Base-by-base conservation (phyloP, 2,329 filamentous ascomycete species). In the Cercospora citrullina region DNA sequence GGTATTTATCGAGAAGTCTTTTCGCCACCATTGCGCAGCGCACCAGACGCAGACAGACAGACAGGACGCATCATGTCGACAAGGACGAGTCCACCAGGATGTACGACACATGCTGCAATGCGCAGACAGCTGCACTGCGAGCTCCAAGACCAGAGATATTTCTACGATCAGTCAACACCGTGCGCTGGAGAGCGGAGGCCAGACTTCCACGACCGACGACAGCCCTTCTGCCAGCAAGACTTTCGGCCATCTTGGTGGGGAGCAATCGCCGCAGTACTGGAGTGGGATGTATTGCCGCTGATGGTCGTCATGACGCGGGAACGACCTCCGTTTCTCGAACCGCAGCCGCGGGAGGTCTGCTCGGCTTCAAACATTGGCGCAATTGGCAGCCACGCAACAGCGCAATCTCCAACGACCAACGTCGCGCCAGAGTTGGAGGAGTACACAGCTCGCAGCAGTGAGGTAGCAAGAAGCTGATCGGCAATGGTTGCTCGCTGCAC, bases 231-330 rank as follows among this genome's bases (percentile, higher is more conserved):
- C 7, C 42, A 26, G 26, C 60, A 63, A 14, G 60, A 55, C n/a
- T 36, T 63, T 26, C 61, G 61, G 36, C 61, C 42, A 9, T 51
- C 61, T 18, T 63, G 61, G 61, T 63, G 61, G 61, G 45, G 30
- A 39, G 30, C 45, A 36, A 28, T 63, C 28, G 61, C 53, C n/a
- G 48, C 42, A 18, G 28, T 63, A 9, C 18, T 63, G 45, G 61
- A 33, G 30, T 63, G 45, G 48, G 30, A 63, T 18, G 30, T 63
- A 18, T 26, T 63, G 48, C 61, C 61, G 18, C 18, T 63, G 48
- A 63, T 36, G 45, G 45, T 51, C 21, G 60, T 26, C 39, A 62
- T 51, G 36, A 42, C 39, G 10, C 28, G 28, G 18, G 36, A 48
- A 5, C 42, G 23, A 30, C 36, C 42, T 18, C 14, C 60, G 23